phyloP scores from a whole-genome alignment of 1,284 basidiomycete genomes.

The Peniophora sp. region DNA sequence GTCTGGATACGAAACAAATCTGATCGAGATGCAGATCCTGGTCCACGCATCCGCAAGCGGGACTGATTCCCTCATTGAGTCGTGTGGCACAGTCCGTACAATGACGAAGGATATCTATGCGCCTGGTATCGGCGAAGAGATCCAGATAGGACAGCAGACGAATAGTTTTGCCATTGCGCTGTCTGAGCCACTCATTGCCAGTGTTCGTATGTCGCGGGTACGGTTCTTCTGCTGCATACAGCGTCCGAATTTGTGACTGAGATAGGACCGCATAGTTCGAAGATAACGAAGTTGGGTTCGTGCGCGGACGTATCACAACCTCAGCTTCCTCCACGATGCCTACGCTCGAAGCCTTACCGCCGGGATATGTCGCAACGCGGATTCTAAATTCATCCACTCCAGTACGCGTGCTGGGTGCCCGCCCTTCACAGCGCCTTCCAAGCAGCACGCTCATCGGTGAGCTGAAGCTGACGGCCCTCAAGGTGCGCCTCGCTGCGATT shows the following conservation, averaged over 20 bases:
- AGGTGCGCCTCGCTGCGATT: slow-evolving; percentile 63
- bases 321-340: slow-evolving; percentile 75
- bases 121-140: slow-evolving; percentile 63
- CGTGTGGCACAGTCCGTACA: slow-evolving; percentile 72
- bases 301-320: slow-evolving; percentile 77
- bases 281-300: slow-evolving; percentile 92
- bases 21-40: slow-evolving; percentile 55
- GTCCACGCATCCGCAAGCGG: slow-evolving; percentile 70
- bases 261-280: slow-evolving; percentile 62
- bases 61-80: slow-evolving; percentile 67
- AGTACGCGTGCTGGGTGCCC: slow-evolving; percentile 32
- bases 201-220: slow-evolving; percentile 85
- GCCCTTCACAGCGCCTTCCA: slow-evolving; percentile 55
- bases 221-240: slow-evolving; percentile 18
- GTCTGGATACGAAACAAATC: background rate
- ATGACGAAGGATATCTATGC: slow-evolving; percentile 90
- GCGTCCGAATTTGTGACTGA: slow-evolving; percentile 6
- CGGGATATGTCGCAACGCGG: slow-evolving; percentile 8
- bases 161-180: slow-evolving; percentile 92
- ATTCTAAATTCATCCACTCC: slow-evolving; percentile 17
- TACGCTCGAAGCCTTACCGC: slow-evolving; percentile 48
- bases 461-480: slow-evolving; percentile 82
- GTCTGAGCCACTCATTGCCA: slow-evolving; percentile 78
- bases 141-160: slow-evolving; percentile 93
- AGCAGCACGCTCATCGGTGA: slow-evolving; percentile 94